A percentile compares a stretch with the other conserved stretches of the same genome.
Conservation (phyloP, 768 basidiomycete genomes). For the Strobilomyces dryophilus region DNA sequence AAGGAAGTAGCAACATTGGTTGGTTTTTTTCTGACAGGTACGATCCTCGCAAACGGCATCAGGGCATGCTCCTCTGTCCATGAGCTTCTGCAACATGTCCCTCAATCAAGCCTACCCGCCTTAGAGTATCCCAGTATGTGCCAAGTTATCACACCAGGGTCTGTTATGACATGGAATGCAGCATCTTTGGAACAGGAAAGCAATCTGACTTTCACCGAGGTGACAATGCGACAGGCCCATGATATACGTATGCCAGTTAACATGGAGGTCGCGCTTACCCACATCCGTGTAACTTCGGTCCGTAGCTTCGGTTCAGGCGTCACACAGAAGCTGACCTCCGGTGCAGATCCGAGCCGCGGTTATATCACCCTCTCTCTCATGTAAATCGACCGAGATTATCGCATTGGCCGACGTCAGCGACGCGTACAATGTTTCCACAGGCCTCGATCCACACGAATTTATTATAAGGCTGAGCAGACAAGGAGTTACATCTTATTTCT, state of each 20-base stretch:
- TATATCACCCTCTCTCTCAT: constrained; percentile 63
- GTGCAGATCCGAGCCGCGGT: constrained; percentile 63
- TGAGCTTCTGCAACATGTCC: constrained; percentile 56
- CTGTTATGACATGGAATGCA: constrained; percentile 26
- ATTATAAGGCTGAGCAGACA: constrained; percentile 72
- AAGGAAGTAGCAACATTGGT: not conserved
- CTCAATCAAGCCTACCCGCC: constrained; percentile 41
- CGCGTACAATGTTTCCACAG: constrained; percentile 75
- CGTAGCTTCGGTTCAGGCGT: constrained; percentile 20
- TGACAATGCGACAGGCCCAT: constrained; percentile 62
- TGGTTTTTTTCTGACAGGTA: constrained; percentile 35
- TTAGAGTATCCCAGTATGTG: constrained; percentile 55
- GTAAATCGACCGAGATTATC: constrained; percentile 81
- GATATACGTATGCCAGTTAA: constrained; percentile 70
- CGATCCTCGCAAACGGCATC: constrained; percentile 48
- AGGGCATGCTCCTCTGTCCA: constrained; percentile 59
- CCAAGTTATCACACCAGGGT: not conserved
- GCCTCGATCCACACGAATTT: constrained; percentile 74
- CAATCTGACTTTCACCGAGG: constrained; percentile 50
- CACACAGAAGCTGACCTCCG: constrained; percentile 3
- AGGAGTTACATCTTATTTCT: constrained; percentile 71
- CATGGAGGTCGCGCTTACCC: constrained; percentile 61
- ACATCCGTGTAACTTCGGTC: constrained; percentile 76
- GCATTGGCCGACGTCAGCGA: constrained; percentile 80
- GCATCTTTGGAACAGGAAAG: constrained; percentile 62